phyloP scores from a whole-genome alignment of 257 asterid species.

The Solanum sejunctum region DNA sequence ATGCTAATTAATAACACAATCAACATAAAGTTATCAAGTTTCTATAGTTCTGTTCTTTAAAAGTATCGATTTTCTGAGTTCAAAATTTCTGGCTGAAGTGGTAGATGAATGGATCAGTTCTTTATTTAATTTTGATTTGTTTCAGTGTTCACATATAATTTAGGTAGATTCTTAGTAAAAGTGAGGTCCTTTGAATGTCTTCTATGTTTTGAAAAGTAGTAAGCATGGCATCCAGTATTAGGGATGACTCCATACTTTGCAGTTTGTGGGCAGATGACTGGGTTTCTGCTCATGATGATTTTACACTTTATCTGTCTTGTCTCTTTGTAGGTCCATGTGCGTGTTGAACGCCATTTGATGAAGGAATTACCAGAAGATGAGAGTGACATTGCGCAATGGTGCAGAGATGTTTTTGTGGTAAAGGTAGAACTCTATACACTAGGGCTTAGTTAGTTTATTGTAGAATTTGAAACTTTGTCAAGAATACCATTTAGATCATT shows the following conservation, averaged over 20 bases:
- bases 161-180: background rate
- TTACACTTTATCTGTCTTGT: background rate
- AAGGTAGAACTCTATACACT: slow-evolving; percentile 29
- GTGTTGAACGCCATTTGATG: slow-evolving; percentile 53
- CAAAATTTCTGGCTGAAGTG: background rate
- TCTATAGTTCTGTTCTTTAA: background rate
- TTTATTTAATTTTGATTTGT: background rate
- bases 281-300: background rate
- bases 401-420: slow-evolving; percentile 65
- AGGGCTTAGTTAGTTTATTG: background rate
- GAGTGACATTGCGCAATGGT: slow-evolving; percentile 76
- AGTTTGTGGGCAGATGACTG: background rate
- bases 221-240: background rate
- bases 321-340: slow-evolving; percentile 60
- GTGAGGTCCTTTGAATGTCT: background rate
- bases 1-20: background rate
- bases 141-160: background rate
- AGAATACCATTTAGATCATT: background rate
- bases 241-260: background rate
- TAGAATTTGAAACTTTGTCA: background rate
- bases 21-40: background rate
- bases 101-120: background rate
- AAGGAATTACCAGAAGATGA: slow-evolving; percentile 60
- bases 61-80: background rate
- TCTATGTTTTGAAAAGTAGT: background rate